Percentiles rank a stretch among this genome's conserved stretches.
phyloP scores from a whole-genome alignment of 2,329 filamentous ascomycete species.

The Thyridium curvatum region DNA sequence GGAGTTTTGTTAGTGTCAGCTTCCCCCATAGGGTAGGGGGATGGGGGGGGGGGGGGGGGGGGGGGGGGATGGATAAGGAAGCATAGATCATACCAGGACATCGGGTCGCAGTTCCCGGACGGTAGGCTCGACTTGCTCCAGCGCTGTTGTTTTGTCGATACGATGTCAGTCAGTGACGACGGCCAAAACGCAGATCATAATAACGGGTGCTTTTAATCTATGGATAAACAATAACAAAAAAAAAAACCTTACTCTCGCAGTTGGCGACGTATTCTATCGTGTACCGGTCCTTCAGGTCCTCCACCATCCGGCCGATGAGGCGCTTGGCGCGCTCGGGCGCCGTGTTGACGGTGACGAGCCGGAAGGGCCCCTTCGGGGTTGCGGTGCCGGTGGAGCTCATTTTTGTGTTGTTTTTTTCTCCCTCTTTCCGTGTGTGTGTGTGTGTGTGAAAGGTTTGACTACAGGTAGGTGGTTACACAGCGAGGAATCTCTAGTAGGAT shows the following conservation, averaged over 20 bases:
- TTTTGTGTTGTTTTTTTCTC: background rate
- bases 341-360: constrained; percentile 62
- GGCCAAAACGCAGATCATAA: too few relatives aligned
- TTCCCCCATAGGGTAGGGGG: too few relatives aligned
- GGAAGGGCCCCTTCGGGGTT: constrained; percentile 47
- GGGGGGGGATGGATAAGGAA: too few relatives aligned
- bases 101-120: too few relatives aligned
- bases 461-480: too few relatives aligned
- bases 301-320: constrained; percentile 54
- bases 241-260: constrained; percentile 47
- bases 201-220: too few relatives aligned
- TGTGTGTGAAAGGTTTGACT: too few relatives aligned
- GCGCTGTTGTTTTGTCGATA: too few relatives aligned
- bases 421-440: too few relatives aligned
- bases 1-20: background rate
- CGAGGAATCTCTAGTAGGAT: too few relatives aligned
- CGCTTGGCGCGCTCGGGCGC: constrained; percentile 58
- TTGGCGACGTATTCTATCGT: constrained; percentile 58
- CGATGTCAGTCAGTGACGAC: constrained; percentile 1
- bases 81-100: background rate
- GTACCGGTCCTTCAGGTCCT: constrained; percentile 56
- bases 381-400: background rate
- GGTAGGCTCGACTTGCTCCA: background rate
- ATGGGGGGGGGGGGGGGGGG: too few relatives aligned
- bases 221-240: too few relatives aligned